Evolutionary conservation across 805 yeast species (phyloP).

Genomic region (Suhomyces vadensis): DNA sequence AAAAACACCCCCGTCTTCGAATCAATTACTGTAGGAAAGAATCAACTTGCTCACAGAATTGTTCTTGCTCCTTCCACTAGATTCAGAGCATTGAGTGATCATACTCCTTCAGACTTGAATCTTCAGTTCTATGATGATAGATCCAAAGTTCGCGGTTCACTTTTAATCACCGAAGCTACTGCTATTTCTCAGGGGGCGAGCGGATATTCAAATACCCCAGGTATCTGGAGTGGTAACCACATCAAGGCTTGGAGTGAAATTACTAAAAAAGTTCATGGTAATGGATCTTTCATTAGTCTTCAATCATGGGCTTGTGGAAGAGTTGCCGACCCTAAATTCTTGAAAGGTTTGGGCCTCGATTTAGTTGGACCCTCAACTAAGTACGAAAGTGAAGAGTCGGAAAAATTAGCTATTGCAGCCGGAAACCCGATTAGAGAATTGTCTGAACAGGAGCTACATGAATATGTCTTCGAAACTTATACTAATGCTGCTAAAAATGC

Average conservation of each 20-base stretch:
- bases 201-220: constrained; percentile 13
- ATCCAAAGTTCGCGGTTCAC: constrained; percentile 55
- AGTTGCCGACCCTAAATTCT: constrained; percentile 33
- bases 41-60: constrained; percentile 41
- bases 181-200: constrained; percentile 36
- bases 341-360: constrained; percentile 37
- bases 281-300: constrained; percentile 13
- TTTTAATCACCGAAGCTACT: constrained; percentile 48
- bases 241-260: constrained; percentile 26
- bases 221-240: constrained; percentile 26
- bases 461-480: constrained; percentile 38
- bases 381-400: constrained; percentile 32
- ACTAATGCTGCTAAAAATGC: constrained; percentile 46
- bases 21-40: constrained; percentile 46
- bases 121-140: constrained; percentile 58
- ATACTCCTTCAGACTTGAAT: constrained; percentile 48
- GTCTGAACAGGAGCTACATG: constrained; percentile 39
- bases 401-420: constrained; percentile 34
- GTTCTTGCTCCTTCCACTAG: constrained; percentile 57
- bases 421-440: constrained; percentile 30
- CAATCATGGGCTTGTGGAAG: constrained; percentile 19
- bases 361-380: constrained; percentile 43
- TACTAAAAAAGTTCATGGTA: constrained; percentile 16
- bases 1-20: constrained; percentile 41
- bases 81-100: constrained; percentile 37